phyloP scores from a whole-genome alignment of 2,329 filamentous ascomycete genomes.

The Scleromitrula shiraiana region DNA sequence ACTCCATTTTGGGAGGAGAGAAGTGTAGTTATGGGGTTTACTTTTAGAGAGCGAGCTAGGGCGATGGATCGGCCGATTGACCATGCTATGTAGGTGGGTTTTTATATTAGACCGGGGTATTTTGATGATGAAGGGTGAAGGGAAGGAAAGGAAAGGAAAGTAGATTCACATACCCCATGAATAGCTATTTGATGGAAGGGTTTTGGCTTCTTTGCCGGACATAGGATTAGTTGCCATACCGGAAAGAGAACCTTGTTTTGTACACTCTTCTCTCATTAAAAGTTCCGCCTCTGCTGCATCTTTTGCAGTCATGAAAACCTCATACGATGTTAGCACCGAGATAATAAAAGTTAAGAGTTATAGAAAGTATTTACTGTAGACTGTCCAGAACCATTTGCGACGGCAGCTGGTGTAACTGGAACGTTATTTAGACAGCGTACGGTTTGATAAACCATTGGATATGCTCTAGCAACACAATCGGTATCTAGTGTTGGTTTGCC shows the following conservation, averaged over 20 bases:
- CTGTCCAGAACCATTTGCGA: conserved; percentile 21
- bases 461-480: conserved; percentile 27
- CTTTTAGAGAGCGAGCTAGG: conserved; percentile 26
- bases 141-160: too few relatives aligned
- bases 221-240: conserved; percentile 26
- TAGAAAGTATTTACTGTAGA: conserved; percentile 11
- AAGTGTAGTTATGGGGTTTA: conserved; percentile 21
- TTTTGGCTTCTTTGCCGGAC: conserved; percentile 23
- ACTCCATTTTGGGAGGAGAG: conserved; percentile 23
- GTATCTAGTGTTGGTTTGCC: conserved; percentile 24
- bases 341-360: too few relatives aligned
- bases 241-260: conserved; percentile 21
- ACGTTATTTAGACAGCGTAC: conserved; percentile 25
- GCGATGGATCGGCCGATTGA: conserved; percentile 52
- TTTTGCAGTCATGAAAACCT: conserved; percentile 18
- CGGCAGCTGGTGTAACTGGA: conserved; percentile 22
- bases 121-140: too few relatives aligned
- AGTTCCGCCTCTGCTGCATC: conserved; percentile 23
- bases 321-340: too few relatives aligned
- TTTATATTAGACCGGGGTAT: too few relatives aligned
- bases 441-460: conserved; percentile 27
- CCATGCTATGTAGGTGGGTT: conserved; percentile 29
- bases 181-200: conserved; percentile 25
- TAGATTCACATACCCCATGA: conserved; percentile 19
- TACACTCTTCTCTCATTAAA: conserved; percentile 25